phyloP scores from a whole-genome alignment of 495 filamentous ascomycete genomes.

The Hypoxylon fuscum region DNA sequence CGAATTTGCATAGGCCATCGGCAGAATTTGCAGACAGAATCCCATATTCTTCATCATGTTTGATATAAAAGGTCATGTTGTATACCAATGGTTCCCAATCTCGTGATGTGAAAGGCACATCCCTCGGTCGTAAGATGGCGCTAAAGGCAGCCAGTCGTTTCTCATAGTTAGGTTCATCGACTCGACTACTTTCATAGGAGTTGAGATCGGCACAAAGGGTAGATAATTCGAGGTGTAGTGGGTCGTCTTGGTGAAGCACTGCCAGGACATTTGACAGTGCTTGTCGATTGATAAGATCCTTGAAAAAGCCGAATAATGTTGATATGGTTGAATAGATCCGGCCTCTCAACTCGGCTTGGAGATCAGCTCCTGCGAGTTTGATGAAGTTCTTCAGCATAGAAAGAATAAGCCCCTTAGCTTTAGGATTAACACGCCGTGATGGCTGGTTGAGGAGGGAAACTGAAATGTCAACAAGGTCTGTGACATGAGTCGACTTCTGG shows the following conservation, averaged over 20 bases:
- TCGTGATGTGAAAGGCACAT: constrained; percentile 65
- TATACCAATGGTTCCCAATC: constrained; percentile 92
- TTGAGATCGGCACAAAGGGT: constrained; percentile 82
- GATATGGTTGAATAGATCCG: constrained; percentile 70
- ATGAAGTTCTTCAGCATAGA: constrained; percentile 80
- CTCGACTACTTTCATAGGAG: constrained; percentile 68
- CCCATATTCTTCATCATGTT: constrained; percentile 85
- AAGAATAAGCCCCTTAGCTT: constrained; percentile 82
- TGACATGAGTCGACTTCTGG: constrained; percentile 71
- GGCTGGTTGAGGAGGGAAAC: constrained; percentile 87
- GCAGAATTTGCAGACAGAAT: constrained; percentile 83
- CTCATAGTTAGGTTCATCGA: constrained; percentile 89
- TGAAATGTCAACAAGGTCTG: constrained; percentile 76
- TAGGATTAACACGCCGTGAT: constrained; percentile 78
- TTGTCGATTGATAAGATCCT: constrained; percentile 75
- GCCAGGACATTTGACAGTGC: constrained; percentile 74
- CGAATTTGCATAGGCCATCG: constrained; percentile 80
- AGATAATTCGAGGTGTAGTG: constrained; percentile 69
- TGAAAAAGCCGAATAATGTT: constrained; percentile 86
- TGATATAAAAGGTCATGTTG: constrained; percentile 90
- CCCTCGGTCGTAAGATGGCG: constrained; percentile 67
- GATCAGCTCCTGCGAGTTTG: constrained; percentile 64
- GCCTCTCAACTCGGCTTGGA: constrained; percentile 64
- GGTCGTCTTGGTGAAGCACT: constrained; percentile 71
- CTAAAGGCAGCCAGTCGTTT: constrained; percentile 80